A percentile compares a stretch with the other conserved stretches of the same genome.
Evolutionary conservation across 2,329 filamentous ascomycete genomes (phyloP).

Genomic region (Fusarium udum): DNA sequence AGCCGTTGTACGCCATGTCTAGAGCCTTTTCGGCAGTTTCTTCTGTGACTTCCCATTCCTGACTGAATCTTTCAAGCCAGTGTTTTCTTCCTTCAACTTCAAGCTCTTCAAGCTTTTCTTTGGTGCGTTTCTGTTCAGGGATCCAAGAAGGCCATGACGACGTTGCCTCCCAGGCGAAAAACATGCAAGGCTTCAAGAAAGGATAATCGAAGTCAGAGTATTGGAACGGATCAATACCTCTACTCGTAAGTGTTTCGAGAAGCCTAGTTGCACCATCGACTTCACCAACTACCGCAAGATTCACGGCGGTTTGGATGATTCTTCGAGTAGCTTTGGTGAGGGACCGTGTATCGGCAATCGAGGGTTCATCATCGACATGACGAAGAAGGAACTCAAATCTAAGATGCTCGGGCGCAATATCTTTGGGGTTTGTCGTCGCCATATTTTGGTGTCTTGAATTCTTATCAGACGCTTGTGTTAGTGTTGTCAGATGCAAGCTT

Average conservation of each 20-base stretch:
- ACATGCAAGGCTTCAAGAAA: conserved; percentile 7
- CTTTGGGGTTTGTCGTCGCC: background rate
- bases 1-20: conserved; percentile 11
- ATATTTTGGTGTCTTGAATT: background rate
- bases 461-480: accelerated
- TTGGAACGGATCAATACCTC: background rate
- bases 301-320: background rate
- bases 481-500: background rate
- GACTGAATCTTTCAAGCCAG: conserved; percentile 15
- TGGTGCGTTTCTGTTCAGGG: background rate
- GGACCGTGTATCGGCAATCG: background rate
- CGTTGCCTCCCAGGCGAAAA: conserved; percentile 10
- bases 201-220: background rate
- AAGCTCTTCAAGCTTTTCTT: background rate
- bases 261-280: background rate
- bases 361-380: background rate
- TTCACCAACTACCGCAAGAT: background rate
- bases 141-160: conserved; percentile 10
- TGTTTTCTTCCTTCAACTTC: background rate
- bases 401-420: background rate
- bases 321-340: background rate
- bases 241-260: background rate
- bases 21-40: conserved; percentile 10
- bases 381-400: background rate
- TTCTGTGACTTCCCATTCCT: conserved; percentile 7